Evolutionary conservation across 805 yeast species (phyloP), one percentile per base, ranked within the genome.

Genomic region (Yarrowia sp.): DNA sequence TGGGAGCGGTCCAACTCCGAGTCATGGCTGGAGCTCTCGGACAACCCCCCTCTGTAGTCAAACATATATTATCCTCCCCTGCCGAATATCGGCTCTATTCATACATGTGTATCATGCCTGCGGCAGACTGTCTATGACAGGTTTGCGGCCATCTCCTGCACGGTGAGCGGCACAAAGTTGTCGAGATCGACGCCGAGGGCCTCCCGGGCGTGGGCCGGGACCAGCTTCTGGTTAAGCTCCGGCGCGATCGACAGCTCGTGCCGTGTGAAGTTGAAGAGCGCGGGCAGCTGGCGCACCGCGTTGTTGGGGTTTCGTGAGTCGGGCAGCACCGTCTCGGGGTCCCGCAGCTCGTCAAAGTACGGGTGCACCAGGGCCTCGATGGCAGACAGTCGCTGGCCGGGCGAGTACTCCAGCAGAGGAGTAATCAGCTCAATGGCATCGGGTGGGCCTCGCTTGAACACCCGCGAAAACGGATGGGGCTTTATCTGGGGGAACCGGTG

Each of bases 331-430:
- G 81, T 79, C 70, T 80, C 71, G 19, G 81, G 82, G 66, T 82
- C 83, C 76, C 94, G 89, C 72, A 94, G 83, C 75, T 93, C 97
- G 76, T 91, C 89, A 76, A 94, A 94, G 77, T 92, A 95, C 33
- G 89, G 88, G 80, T 94, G 97, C 9, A 93, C 86, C 83, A 95
- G 80, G 9, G 94, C 92, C 72, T 89, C 84, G 75, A 88, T 85
- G 63, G 98, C 94, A 55, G 89, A 83, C 69, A 91, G 84, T 77
- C 99, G 86, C 68, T 82, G 79, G 65, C 88, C 90, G 15, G 99
- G 99, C 71, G 92, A 95, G 79, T 95, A 95, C 60, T 92, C 96
- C 70, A 95, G 84, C 55, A 95, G 86, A 69, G 85, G 84, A 82
- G 89, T 84, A 73, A 95, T 81, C 72, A 95, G 83, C 77, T 94